Percentiles rank a stretch among this genome's conserved stretches.
Conservation (phyloP, 2,329 filamentous ascomycete genomes). For the Paradendryphiella salina region DNA sequence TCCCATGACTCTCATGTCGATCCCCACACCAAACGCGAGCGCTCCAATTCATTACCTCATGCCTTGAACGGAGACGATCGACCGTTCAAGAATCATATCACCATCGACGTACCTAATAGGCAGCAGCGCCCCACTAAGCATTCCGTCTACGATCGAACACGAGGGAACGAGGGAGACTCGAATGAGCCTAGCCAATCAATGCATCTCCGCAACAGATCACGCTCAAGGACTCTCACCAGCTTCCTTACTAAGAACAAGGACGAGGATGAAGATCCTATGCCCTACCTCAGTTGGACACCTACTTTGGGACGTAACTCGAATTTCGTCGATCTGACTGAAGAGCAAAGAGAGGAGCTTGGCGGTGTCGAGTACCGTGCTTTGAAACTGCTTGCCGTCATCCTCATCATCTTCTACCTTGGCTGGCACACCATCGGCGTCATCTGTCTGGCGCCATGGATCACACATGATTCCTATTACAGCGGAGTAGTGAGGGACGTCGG, state of each 20-base stretch:
- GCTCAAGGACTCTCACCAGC: conserved; percentile 60
- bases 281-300: conserved; percentile 92
- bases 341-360: conserved; percentile 91
- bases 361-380: conserved; percentile 95
- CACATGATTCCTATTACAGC: conserved; percentile 62
- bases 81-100: conserved; percentile 60
- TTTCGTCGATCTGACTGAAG: conserved; percentile 83
- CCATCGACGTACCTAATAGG: conserved; percentile 65
- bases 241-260: conserved; percentile 62
- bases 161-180: conserved; percentile 16
- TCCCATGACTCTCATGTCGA: conserved; percentile 30
- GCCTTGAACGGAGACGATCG: conserved; percentile 47
- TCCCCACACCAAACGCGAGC: conserved; percentile 15
- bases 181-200: conserved; percentile 20
- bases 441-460: conserved; percentile 79
- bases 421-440: conserved; percentile 79
- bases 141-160: conserved; percentile 32
- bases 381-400: conserved; percentile 78
- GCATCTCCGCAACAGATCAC: conserved; percentile 34
- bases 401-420: conserved; percentile 77
- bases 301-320: conserved; percentile 92
- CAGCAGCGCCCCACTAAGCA: conserved; percentile 36
- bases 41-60: conserved; percentile 36
- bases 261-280: conserved; percentile 61
- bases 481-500: conserved; percentile 63